Conservation (phyloP, 176 grass and related monocot genomes). For the Puccinellia tenuiflora region DNA sequence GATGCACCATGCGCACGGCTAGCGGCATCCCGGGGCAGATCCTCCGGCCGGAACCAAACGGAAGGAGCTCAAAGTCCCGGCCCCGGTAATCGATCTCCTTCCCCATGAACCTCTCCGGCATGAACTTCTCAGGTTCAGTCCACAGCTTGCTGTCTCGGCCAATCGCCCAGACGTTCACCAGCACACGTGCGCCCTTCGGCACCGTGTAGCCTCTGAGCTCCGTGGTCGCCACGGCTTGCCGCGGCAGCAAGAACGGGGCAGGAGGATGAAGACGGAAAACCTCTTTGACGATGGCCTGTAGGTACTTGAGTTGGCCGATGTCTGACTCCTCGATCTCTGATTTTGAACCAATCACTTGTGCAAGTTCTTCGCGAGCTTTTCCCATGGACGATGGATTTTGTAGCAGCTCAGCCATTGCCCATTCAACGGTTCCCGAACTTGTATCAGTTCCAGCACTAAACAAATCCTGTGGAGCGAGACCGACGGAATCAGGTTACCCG, state of each 20-base stretch:
- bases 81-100: constrained; percentile 31
- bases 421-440: constrained; percentile 28
- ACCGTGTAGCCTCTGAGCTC: constrained; percentile 39
- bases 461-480: constrained; percentile 26
- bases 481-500: not conserved
- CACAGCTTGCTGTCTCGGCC: constrained; percentile 21
- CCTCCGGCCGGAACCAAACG: constrained; percentile 38
- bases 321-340: constrained; percentile 23
- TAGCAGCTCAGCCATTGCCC: constrained; percentile 61
- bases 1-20: constrained; percentile 29
- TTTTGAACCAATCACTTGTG: not conserved
- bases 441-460: constrained; percentile 39
- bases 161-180: constrained; percentile 58
- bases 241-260: constrained; percentile 36
- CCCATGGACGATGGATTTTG: constrained; percentile 31
- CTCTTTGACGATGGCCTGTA: constrained; percentile 56
- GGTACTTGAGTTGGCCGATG: constrained; percentile 28
- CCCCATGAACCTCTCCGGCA: constrained; percentile 36
- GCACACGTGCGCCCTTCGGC: constrained; percentile 26
- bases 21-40: constrained; percentile 34
- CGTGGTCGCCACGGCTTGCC: not conserved
- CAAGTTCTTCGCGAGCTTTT: constrained; percentile 46
- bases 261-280: constrained; percentile 52
- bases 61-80: constrained; percentile 34
- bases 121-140: constrained; percentile 36